Percentiles rank a stretch among this genome's conserved stretches.
phyloP scores from a whole-genome alignment of 2,329 filamentous ascomycete species.

The Ophiostoma australiae region DNA sequence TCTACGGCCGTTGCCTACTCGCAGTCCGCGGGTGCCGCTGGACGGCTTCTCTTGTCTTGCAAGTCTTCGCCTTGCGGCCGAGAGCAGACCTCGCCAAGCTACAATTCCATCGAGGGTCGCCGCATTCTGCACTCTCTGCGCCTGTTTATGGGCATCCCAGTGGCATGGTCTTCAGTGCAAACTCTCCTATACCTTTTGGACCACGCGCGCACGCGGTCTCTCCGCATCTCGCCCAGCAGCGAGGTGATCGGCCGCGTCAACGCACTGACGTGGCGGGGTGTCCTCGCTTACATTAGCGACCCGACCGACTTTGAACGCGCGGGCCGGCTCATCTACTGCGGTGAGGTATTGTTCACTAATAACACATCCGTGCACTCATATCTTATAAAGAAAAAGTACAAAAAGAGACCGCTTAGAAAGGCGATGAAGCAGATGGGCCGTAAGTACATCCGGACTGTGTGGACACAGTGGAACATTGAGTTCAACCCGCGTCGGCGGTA shows the following conservation, averaged over 20 bases:
- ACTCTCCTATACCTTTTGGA: conserved; percentile 23
- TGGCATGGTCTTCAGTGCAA: background rate
- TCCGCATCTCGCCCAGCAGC: background rate
- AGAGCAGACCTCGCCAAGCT: background rate
- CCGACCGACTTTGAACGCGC: conserved; percentile 1
- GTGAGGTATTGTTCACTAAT: conserved; percentile 19
- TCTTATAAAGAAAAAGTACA: background rate
- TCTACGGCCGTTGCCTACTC: background rate
- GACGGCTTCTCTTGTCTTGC: background rate
- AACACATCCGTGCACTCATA: background rate
- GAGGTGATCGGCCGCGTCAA: background rate
- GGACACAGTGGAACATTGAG: conserved; percentile 1
- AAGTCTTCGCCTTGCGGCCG: background rate
- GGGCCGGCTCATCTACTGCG: conserved; percentile 12
- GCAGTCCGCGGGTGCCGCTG: background rate
- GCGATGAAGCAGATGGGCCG: background rate
- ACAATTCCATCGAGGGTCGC: conserved; percentile 8
- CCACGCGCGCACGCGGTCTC: conserved; percentile 19
- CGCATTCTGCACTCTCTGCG: conserved; percentile 16
- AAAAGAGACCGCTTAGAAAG: background rate
- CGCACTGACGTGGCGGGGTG: conserved; percentile 4
- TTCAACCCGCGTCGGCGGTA: conserved; percentile 17
- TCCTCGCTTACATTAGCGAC: conserved; percentile 15
- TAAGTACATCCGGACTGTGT: background rate
- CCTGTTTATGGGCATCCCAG: conserved; percentile 15